phyloP scores from a whole-genome alignment of 2,329 filamentous ascomycete species.

The Drechmeria coniospora region DNA sequence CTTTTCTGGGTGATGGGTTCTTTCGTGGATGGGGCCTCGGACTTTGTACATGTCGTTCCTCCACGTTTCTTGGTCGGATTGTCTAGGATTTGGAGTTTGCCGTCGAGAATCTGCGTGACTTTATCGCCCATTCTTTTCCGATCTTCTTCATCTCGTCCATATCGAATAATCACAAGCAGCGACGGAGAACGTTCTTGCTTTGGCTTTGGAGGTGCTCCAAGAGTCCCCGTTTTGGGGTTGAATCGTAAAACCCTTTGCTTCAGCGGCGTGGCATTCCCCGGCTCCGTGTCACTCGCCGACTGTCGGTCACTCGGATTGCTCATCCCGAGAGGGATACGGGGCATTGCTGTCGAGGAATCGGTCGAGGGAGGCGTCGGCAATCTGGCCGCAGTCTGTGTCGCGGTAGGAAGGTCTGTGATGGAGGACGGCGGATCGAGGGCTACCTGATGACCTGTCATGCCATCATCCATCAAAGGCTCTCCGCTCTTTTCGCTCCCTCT shows the following conservation, averaged over 20 bases:
- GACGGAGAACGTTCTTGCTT: slow-evolving; percentile 24
- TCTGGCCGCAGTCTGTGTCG: too few relatives aligned
- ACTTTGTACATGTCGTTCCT: background rate
- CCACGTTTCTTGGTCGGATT: slow-evolving; percentile 8
- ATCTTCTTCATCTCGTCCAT: slow-evolving; percentile 33
- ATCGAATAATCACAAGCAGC: slow-evolving; percentile 40
- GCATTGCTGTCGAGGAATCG: slow-evolving; percentile 9
- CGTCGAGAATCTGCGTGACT: slow-evolving; percentile 47
- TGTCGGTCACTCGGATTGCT: too few relatives aligned
- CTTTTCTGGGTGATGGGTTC: slow-evolving; percentile 11
- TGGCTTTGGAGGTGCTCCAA: slow-evolving; percentile 43
- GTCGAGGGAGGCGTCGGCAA: too few relatives aligned
- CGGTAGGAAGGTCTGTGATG: too few relatives aligned
- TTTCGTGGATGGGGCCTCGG: slow-evolving; percentile 4
- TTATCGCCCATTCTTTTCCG: slow-evolving; percentile 36
- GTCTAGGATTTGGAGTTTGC: slow-evolving; percentile 12
- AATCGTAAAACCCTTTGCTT: slow-evolving; percentile 39
- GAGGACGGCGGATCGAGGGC: too few relatives aligned
- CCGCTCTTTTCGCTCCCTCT: too few relatives aligned
- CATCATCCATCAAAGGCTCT: too few relatives aligned
- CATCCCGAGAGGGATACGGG: too few relatives aligned
- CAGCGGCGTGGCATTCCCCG: too few relatives aligned
- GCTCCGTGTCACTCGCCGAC: too few relatives aligned
- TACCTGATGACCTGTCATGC: too few relatives aligned
- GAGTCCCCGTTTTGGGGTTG: slow-evolving; percentile 45